These are phyloP conservation scores for Xylaria grammica DNA, from an alignment of 495 filamentous ascomycete species.

Conservation along the genomic window DNA sequence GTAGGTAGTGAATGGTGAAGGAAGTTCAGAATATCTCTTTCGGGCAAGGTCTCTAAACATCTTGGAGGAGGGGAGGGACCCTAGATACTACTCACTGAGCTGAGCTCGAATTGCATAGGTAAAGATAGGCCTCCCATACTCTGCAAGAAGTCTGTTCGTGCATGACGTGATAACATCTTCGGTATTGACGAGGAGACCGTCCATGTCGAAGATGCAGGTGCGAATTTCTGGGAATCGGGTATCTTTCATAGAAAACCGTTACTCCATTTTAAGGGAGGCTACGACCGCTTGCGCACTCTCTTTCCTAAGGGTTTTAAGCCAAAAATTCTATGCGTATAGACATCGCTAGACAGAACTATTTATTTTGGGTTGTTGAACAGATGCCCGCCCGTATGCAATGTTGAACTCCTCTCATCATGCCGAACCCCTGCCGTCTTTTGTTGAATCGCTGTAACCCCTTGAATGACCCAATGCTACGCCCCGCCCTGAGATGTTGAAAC, in stretches of 20 bases:
- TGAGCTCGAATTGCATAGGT: constrained; percentile 83
- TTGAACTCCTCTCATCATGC: neutral
- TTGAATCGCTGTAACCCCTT: neutral
- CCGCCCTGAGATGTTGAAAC: constrained; percentile 14
- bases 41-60: too few relatives aligned
- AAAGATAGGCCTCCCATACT: constrained; percentile 66
- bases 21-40: too few relatives aligned
- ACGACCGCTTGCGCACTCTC: neutral
- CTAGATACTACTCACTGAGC: constrained; percentile 46
- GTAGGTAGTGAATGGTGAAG: too few relatives aligned
- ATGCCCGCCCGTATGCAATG: neutral
- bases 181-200: constrained; percentile 79
- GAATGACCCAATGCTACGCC: too few relatives aligned
- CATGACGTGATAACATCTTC: constrained; percentile 78
- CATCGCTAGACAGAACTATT: neutral
- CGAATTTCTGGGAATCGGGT: constrained; percentile 62
- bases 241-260: too few relatives aligned
- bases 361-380: constrained; percentile 12
- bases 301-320: too few relatives aligned
- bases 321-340: neutral
- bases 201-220: constrained; percentile 90
- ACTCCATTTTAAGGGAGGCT: too few relatives aligned
- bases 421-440: neutral
- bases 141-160: constrained; percentile 69
- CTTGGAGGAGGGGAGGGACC: neutral